phyloP scores from a whole-genome alignment of 1,284 basidiomycete genomes.

The Ustilago nuda region DNA sequence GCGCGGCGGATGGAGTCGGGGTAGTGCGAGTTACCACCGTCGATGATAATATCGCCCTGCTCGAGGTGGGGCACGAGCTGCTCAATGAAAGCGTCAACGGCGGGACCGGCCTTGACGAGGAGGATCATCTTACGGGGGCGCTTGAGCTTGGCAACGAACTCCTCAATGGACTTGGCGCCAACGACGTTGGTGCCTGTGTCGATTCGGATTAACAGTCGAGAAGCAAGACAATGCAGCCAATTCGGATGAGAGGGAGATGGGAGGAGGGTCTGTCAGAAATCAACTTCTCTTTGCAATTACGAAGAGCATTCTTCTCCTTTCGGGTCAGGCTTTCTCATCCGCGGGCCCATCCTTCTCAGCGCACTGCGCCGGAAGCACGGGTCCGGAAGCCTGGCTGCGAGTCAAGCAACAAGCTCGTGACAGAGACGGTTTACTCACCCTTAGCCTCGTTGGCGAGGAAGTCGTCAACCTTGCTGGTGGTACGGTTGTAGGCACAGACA shows the following conservation, averaged over 20 bases:
- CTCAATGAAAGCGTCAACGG: constrained; percentile 75
- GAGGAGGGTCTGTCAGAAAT: constrained; percentile 16
- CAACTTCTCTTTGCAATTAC: not conserved
- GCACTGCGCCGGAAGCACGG: not conserved
- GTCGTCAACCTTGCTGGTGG: constrained; percentile 92
- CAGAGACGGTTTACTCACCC: constrained; percentile 74
- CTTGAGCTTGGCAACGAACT: constrained; percentile 77
- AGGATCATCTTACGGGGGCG: constrained; percentile 84
- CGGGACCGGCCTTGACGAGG: constrained; percentile 81
- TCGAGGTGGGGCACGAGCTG: constrained; percentile 75
- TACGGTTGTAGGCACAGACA: constrained; percentile 97
- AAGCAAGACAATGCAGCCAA: not conserved
- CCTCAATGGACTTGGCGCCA: constrained; percentile 92
- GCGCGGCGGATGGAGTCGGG: constrained; percentile 96
- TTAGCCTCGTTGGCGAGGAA: constrained; percentile 98
- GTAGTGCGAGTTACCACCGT: constrained; percentile 99
- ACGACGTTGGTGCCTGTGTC: constrained; percentile 84
- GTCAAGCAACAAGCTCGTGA: not conserved
- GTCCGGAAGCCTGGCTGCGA: not conserved
- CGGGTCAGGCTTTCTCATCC: not conserved
- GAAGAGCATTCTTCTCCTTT: not conserved
- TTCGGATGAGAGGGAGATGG: not conserved
- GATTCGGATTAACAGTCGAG: not conserved
- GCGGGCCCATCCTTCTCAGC: not conserved
- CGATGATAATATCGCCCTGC: constrained; percentile 92